A percentile compares a stretch with the other conserved stretches of the same genome.
Evolutionary conservation across 345 rosid species (phyloP).

Genomic region (Noccaea caerulescens): DNA sequence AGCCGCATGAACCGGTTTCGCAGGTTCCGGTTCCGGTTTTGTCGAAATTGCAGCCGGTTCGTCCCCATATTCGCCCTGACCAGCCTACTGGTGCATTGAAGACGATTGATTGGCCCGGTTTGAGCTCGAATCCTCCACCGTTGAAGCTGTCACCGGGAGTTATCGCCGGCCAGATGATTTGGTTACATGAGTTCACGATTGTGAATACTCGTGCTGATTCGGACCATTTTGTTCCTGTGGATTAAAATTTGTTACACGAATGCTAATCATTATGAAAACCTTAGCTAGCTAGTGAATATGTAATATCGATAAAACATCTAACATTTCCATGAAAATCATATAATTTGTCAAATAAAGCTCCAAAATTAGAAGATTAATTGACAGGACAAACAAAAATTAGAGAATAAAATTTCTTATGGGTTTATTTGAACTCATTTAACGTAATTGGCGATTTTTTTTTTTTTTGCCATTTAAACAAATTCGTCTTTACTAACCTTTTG

Average conservation of each 20-base stretch:
- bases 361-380: not conserved
- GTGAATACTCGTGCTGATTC: conserved; percentile 69
- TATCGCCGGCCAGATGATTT: conserved; percentile 81
- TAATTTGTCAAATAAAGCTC: not conserved
- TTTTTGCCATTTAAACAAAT: not conserved
- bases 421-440: not conserved
- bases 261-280: too few species aligned
- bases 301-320: not conserved
- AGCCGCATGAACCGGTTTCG: conserved; percentile 77
- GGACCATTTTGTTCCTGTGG: conserved; percentile 46
- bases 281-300: too few species aligned
- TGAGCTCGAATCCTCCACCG: conserved; percentile 65
- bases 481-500: not conserved
- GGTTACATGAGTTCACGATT: conserved; percentile 64
- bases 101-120: conserved; percentile 60
- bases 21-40: conserved; percentile 65
- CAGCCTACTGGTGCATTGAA: conserved; percentile 68
- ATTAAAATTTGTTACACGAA: not conserved
- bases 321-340: not conserved
- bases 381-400: not conserved
- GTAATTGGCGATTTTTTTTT: too few species aligned
- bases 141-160: conserved; percentile 58
- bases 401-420: too few species aligned
- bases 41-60: conserved; percentile 76
- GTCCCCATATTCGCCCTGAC: conserved; percentile 91